Conservation (phyloP, 2,329 filamentous ascomycete genomes). For the Lasiodiplodia gonubiensis region DNA sequence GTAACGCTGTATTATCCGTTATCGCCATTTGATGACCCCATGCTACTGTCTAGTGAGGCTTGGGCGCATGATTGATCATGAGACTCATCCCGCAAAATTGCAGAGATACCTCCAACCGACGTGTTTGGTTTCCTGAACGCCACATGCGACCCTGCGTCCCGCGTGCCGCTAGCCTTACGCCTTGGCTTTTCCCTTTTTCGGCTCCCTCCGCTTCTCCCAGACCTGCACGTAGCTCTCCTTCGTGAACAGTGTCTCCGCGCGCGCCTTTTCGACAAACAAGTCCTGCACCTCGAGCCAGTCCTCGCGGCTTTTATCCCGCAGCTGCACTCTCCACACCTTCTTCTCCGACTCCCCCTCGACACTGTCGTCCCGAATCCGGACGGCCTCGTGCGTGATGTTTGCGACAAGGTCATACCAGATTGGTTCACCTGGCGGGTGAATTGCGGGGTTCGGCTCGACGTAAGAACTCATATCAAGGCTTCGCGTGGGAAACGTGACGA, state of each 20-base stretch:
- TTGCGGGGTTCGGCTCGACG: slow-evolving; percentile 80
- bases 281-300: slow-evolving; percentile 96
- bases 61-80: slow-evolving; percentile 16
- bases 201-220: slow-evolving; percentile 81
- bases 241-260: slow-evolving; percentile 87
- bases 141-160: background rate
- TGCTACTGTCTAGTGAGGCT: background rate
- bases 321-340: slow-evolving; percentile 93
- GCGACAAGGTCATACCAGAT: slow-evolving; percentile 95
- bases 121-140: background rate
- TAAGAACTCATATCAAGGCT: slow-evolving; percentile 88
- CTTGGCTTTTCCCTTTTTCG: slow-evolving; percentile 46
- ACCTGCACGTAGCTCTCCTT: slow-evolving; percentile 96
- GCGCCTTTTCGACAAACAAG: slow-evolving; percentile 86
- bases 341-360: slow-evolving; percentile 90
- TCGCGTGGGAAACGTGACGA: slow-evolving; percentile 91
- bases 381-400: slow-evolving; percentile 88
- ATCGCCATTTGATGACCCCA: background rate
- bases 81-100: background rate
- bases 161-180: background rate
- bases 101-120: background rate
- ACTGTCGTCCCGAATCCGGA: slow-evolving; percentile 75
- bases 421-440: slow-evolving; percentile 76
- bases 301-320: slow-evolving; percentile 78
- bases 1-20: background rate